Percentiles rank a stretch among this genome's conserved stretches.
Evolutionary conservation across 2,329 filamentous ascomycete species (phyloP).

Genomic region (Trichoderma pleuroti): DNA sequence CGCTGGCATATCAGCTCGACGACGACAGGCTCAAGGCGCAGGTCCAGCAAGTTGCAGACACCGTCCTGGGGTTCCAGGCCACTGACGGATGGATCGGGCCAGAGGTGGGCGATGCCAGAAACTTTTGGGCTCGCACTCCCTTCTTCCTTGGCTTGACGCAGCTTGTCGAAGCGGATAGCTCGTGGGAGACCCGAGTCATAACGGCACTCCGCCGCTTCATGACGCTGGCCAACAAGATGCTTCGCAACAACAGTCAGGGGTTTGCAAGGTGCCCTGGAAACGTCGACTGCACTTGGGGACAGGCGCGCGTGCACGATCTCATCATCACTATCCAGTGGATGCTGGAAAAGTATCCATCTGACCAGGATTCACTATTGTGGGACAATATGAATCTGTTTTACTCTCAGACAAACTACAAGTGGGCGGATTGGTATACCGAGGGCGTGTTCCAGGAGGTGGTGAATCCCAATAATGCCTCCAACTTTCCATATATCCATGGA

Average conservation of each 20-base stretch:
- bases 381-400: conserved; percentile 41
- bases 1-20: conserved; percentile 49
- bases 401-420: conserved; percentile 30
- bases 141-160: conserved; percentile 34
- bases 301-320: conserved; percentile 38
- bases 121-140: conserved; percentile 33
- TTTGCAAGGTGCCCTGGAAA: conserved; percentile 44
- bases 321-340: conserved; percentile 41
- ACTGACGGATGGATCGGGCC: conserved; percentile 54
- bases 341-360: conserved; percentile 33
- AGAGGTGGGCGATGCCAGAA: conserved; percentile 27
- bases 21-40: conserved; percentile 44
- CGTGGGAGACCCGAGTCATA: conserved; percentile 25
- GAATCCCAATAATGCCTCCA: conserved; percentile 19
- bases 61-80: conserved; percentile 41
- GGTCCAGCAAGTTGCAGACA: conserved; percentile 34
- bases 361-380: conserved; percentile 32
- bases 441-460: conserved; percentile 24
- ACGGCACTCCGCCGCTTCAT: conserved; percentile 28
- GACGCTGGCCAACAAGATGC: conserved; percentile 50
- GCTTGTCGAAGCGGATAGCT: conserved; percentile 32
- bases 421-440: conserved; percentile 30
- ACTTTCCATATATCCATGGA: conserved; percentile 37
- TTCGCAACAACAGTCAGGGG: conserved; percentile 50
- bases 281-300: conserved; percentile 33